phyloP scores from a whole-genome alignment of 2,329 filamentous ascomycete genomes.

The Colletotrichum tropicicola region DNA sequence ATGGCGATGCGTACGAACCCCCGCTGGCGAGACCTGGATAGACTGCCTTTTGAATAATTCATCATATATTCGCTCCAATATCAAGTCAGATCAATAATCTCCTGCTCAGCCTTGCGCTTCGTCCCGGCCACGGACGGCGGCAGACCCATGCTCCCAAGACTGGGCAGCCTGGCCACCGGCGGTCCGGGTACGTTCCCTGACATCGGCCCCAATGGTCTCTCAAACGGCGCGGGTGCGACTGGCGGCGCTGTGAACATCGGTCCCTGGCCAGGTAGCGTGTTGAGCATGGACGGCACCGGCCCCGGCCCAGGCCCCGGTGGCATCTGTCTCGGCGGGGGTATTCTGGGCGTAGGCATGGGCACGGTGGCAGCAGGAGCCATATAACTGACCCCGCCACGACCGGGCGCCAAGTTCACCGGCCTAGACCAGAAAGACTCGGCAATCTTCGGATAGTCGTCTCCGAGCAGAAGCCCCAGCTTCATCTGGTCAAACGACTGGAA shows the following conservation, averaged over 20 bases:
- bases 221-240: background rate
- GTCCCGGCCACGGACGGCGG: background rate
- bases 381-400: background rate
- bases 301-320: no score
- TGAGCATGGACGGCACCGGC: background rate
- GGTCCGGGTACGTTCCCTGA: no score
- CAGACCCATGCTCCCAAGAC: background rate
- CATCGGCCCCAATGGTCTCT: background rate
- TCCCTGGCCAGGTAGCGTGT: no score
- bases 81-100: slow-evolving; percentile 19
- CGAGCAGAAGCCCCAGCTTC: slow-evolving; percentile 10
- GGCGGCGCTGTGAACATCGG: background rate
- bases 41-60: no score
- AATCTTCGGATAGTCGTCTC: slow-evolving; percentile 12
- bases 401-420: background rate
- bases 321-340: no score
- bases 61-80: no score
- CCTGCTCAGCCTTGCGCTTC: slow-evolving; percentile 23
- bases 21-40: no score
- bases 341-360: no score
- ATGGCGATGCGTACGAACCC: no score
- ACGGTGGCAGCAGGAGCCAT: no score
- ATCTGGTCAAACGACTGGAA: slow-evolving; percentile 15
- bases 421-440: background rate
- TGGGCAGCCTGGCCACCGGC: background rate